Evolutionary conservation across 2,329 filamentous ascomycete genomes (phyloP), one percentile per base, ranked within the genome.

Genomic region (Torrubiellomyces zombiae): DNA sequence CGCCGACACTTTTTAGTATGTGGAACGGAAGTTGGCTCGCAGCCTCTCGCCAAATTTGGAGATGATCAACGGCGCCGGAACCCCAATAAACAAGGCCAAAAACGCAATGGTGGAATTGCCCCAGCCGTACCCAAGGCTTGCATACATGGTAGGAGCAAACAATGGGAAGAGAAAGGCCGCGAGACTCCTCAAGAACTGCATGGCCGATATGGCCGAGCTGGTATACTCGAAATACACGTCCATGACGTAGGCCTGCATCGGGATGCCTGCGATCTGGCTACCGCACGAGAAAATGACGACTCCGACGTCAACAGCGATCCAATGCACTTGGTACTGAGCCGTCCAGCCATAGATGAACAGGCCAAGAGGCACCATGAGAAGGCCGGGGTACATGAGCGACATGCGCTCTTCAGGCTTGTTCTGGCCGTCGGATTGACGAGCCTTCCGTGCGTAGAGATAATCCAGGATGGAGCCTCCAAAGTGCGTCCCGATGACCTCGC

Each of bases 401-500:
- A 45, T 36, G 9, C 44, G 35, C 7, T 32, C 27, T 4, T 47
- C 44, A 5, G 44, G 39, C 5, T 23, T 15, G 15, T 3, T 11
- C 12, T 7, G 16, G 20, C 16, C 16, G n/a, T 15, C 25, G 12
- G 5, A 11, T 11, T 14, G 12, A 16, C 11, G 17, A n/a, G 9
- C 11, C 10, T 24, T 23, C 21, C 13, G 19, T n/a, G n/a, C n/a
- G 14, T 34, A 61, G 4, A 54, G 32, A 7, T 30, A 34, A 28
- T 65, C 61, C 40, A 60, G 56, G 1, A 58, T 15, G 0, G 43
- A 42, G 0, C 53, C 58, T 7, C 52, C 51, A 1, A 65, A 34
- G 30, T 67, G 59, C 0, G 58, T 53, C 6, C 61, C 69, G 1
- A 63, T 42, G 28, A 72, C 56, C 45, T 76, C 75, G 2, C 75